Evolutionary conservation across 352 stramenopile genomes (phyloP).

Genomic region (Phytophthora quininea): DNA sequence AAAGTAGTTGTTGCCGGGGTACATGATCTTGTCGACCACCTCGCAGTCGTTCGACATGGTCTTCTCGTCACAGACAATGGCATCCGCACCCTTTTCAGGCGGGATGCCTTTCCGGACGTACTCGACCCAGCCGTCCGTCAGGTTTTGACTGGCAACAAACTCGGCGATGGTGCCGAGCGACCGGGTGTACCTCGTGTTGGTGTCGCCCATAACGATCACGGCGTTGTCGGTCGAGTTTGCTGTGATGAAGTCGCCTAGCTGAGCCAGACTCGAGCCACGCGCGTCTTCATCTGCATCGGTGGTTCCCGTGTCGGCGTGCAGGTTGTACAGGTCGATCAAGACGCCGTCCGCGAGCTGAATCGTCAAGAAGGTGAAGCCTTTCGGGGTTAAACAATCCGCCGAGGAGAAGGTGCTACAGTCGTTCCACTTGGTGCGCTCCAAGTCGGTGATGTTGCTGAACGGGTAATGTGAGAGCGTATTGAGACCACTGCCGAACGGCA

Average conservation of each 20-base stretch:
- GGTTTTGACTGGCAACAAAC: slow-evolving; percentile 26
- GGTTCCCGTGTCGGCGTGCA: slow-evolving; percentile 45
- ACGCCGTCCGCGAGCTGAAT: slow-evolving; percentile 49
- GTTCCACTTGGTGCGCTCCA: slow-evolving; percentile 48
- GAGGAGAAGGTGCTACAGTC: slow-evolving; percentile 47
- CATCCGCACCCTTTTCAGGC: slow-evolving; percentile 30
- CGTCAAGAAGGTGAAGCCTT: slow-evolving; percentile 51
- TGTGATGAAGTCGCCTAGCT: slow-evolving; percentile 43
- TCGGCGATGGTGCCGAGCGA: too few relatives aligned
- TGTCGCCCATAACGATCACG: slow-evolving; percentile 53
- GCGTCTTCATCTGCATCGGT: slow-evolving; percentile 37
- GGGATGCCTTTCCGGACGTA: slow-evolving; percentile 34
- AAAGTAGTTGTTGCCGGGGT: slow-evolving; percentile 51
- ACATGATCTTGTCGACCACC: slow-evolving; percentile 61
- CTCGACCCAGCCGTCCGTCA: slow-evolving; percentile 48
- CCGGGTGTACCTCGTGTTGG: too few relatives aligned
- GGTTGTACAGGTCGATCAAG: slow-evolving; percentile 50
- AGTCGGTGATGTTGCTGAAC: slow-evolving; percentile 36
- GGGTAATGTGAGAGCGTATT: slow-evolving; percentile 47
- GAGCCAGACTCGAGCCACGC: slow-evolving; percentile 40
- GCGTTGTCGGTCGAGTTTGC: slow-evolving; percentile 50
- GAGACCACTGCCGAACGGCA: slow-evolving; percentile 44
- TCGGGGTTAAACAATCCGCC: slow-evolving; percentile 52
- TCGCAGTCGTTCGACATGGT: slow-evolving; percentile 46
- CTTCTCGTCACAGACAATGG: slow-evolving; percentile 34